Evolutionary conservation across 2,329 filamentous ascomycete genomes (phyloP).

Genomic region (Dichotomopilus funicola): DNA sequence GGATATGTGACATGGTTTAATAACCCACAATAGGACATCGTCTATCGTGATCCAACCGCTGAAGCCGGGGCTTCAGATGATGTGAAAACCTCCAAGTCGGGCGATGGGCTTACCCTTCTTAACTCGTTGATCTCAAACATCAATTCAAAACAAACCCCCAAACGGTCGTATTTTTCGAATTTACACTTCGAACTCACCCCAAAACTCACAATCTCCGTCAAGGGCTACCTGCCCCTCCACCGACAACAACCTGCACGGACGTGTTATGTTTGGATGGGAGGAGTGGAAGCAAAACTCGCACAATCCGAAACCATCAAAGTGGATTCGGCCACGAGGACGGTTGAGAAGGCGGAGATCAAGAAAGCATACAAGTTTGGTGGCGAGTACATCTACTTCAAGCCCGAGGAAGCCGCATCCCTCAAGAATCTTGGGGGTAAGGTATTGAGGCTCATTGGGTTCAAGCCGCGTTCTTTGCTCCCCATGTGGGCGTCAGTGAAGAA

Average conservation of each 20-base stretch:
- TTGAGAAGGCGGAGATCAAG: constrained; percentile 75
- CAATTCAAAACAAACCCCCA: constrained; percentile 81
- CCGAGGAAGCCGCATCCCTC: constrained; percentile 73
- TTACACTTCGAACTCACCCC: constrained; percentile 85
- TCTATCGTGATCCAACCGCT: constrained; percentile 71
- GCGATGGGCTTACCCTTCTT: constrained; percentile 71
- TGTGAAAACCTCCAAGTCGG: constrained; percentile 58
- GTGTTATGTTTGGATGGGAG: constrained; percentile 81
- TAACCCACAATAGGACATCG: constrained; percentile 61
- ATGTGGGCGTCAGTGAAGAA: constrained; percentile 82
- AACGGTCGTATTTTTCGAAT: constrained; percentile 78
- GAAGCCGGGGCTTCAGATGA: constrained; percentile 56
- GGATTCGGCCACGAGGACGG: constrained; percentile 68
- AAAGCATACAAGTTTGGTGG: constrained; percentile 97
- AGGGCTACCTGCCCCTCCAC: constrained; percentile 86
- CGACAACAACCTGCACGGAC: constrained; percentile 73
- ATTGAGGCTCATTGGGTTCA: constrained; percentile 91
- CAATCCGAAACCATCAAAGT: constrained; percentile 66
- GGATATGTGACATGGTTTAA: neutral
- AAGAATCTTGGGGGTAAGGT: constrained; percentile 74
- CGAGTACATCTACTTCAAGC: constrained; percentile 77
- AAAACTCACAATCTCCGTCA: constrained; percentile 78
- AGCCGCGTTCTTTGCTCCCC: constrained; percentile 65
- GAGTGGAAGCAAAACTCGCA: constrained; percentile 78
- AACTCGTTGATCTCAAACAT: constrained; percentile 79